Evolutionary conservation across 768 basidiomycete species (phyloP).

Genomic region (Porphyrellus cyaneotinctus): DNA sequence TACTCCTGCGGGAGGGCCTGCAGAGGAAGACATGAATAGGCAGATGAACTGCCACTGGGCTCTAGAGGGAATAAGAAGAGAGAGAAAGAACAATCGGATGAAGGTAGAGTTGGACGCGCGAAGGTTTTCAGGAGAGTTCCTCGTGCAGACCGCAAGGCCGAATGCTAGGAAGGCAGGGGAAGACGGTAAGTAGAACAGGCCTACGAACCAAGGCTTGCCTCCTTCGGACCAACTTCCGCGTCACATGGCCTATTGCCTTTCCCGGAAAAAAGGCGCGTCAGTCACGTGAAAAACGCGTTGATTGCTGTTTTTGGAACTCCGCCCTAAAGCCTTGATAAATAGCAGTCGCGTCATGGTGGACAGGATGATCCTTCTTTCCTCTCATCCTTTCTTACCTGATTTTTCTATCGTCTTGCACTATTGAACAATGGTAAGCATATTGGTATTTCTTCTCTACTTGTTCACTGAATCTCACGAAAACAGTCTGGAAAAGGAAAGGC

Average conservation of each 20-base stretch:
- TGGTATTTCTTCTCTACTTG: neutral
- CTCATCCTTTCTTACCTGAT: conserved; percentile 15
- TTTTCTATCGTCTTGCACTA: conserved; percentile 4
- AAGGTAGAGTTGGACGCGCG: conserved; percentile 15
- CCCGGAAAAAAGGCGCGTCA: conserved; percentile 22
- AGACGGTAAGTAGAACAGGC: conserved; percentile 9
- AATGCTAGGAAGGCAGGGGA: conserved; percentile 1
- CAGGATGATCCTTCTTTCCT: conserved; percentile 3
- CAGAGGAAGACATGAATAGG: conserved; percentile 30
- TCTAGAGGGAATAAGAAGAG: conserved; percentile 3
- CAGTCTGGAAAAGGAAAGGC: conserved; percentile 58
- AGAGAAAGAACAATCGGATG: conserved; percentile 8
- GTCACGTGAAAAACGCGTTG: conserved; percentile 36
- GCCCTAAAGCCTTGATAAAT: conserved; percentile 31
- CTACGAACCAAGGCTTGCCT: conserved; percentile 8
- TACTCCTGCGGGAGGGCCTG: conserved; percentile 35
- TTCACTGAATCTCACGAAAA: conserved; percentile 9
- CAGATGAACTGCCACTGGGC: conserved; percentile 27
- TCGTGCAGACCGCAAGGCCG: conserved; percentile 34
- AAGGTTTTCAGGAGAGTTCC: conserved; percentile 21
- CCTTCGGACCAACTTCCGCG: neutral
- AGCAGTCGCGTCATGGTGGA: conserved; percentile 21
- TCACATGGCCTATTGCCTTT: conserved; percentile 20
- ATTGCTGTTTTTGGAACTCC: conserved; percentile 29
- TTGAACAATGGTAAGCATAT: conserved; percentile 32